phyloP scores from a whole-genome alignment of 306 rosid genomes.

The Elaeagnus macrophylla region DNA sequence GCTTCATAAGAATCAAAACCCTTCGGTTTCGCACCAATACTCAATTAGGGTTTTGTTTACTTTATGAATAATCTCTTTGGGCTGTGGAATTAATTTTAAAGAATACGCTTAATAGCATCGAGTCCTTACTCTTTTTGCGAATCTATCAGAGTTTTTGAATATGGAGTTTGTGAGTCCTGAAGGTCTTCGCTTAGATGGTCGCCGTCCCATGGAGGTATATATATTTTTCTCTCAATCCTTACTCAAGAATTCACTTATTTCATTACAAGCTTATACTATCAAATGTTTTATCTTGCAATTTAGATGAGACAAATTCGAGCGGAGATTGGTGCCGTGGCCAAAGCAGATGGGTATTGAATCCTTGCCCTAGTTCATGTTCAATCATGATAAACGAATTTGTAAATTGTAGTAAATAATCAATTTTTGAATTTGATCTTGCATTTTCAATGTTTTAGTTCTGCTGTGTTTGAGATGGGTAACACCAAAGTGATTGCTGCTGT shows the following conservation, averaged over 20 bases:
- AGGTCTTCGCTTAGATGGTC: slow-evolving; percentile 91
- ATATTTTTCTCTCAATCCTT: not conserved
- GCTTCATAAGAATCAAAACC: too few relatives aligned
- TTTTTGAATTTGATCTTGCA: slow-evolving; percentile 1
- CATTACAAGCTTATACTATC: not conserved
- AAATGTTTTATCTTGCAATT: not conserved
- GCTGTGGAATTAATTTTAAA: too few relatives aligned
- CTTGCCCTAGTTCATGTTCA: slow-evolving; percentile 6
- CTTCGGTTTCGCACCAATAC: too few relatives aligned
- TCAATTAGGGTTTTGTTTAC: too few relatives aligned
- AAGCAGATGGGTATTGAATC: slow-evolving; percentile 63
- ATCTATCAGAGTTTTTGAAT: not conserved
- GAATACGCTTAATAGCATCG: too few relatives aligned
- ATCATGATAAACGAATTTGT: not conserved
- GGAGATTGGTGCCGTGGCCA: slow-evolving; percentile 74
- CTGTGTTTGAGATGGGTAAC: slow-evolving; percentile 87
- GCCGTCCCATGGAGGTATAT: slow-evolving; percentile 53
- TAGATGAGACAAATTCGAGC: slow-evolving; percentile 92
- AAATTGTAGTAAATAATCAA: not conserved
- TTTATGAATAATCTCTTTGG: too few relatives aligned
- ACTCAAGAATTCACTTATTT: not conserved
- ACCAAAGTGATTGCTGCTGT: slow-evolving; percentile 84
- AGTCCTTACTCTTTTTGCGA: too few relatives aligned
- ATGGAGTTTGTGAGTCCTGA: slow-evolving; percentile 92
- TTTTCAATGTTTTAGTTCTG: slow-evolving; percentile 42